Evolutionary conservation across 441 rosid genomes (phyloP).

Genomic region (Adansonia gregorii): DNA sequence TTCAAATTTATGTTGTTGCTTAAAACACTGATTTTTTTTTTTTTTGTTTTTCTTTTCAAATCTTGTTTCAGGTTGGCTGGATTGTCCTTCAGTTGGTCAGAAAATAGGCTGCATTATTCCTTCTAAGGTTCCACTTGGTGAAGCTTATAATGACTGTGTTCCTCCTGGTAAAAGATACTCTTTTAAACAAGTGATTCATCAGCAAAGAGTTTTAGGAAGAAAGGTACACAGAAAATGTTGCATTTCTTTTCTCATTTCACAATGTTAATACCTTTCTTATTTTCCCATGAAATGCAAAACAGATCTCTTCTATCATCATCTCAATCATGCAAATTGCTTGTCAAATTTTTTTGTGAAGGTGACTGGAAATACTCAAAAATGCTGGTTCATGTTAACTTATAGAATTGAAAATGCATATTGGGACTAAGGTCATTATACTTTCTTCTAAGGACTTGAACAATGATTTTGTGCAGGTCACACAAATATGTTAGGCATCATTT

Average conservation of each 20-base stretch:
- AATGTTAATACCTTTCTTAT: neutral
- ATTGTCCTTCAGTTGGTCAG: conserved; percentile 80
- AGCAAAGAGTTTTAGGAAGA: conserved; percentile 74
- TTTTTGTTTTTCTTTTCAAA: conserved; percentile 17
- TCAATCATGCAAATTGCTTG: neutral
- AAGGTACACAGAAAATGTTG: conserved; percentile 49
- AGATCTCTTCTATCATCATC: neutral
- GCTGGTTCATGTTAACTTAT: neutral
- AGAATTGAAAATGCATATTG: conserved; percentile 3
- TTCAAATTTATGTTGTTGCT: neutral
- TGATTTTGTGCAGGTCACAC: neutral
- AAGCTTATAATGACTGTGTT: conserved; percentile 67
- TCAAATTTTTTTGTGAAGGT: neutral
- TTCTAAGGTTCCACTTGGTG: conserved; percentile 96
- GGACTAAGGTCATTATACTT: neutral
- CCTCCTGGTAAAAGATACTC: conserved; percentile 99
- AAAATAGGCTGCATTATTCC: conserved; percentile 82
- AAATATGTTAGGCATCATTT: neutral
- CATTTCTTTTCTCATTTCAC: neutral
- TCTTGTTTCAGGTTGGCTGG: conserved; percentile 80
- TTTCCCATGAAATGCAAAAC: conserved; percentile 13
- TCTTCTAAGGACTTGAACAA: neutral
- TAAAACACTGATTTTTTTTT: conserved; percentile 8
- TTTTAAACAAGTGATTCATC: conserved; percentile 82
- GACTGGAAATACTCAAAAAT: neutral